Evolutionary conservation across 305 asterid species (phyloP), one percentile per base, ranked within the genome.

Genomic region (Withania somnifera): DNA sequence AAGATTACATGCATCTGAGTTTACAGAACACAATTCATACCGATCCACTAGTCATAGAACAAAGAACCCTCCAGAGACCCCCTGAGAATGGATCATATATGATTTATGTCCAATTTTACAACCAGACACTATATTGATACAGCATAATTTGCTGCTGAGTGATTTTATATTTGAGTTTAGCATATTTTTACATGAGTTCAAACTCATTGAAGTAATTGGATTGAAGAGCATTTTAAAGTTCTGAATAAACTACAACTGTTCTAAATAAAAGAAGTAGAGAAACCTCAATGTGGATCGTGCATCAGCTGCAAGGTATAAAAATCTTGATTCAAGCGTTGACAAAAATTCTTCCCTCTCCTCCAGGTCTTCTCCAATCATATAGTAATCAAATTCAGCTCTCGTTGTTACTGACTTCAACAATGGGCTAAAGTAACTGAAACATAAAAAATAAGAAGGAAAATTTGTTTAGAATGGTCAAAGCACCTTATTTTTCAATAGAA

Each of bases 251-350:
- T 52, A 75, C 79, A 47, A 24, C 3, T 50, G 28, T 28, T 50
- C 61, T 15, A 15, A 61, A 5, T 77, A 60, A 82, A 67, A 84
- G 82, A 78, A 30, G 45, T 42, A 78, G 68, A 84, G 79, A 71
- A 83, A 94, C 99, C 99, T 96, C 89, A 96, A 85, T n/a, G 96
- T 91, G 42, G 97, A 91, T 20, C 91, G 91, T n/a, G 98, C 99
- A 91, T 96, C 99, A 76, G 98, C 98, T 52, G 99, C 99, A 32
- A 96, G 99, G 87, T 88, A 96, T 79, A 94, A 86, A 86, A 96
- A 96, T 83, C 99, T 92, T 26, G 97, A 90, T 81, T 93, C 99
- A 64, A 96, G 92, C 90, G 84, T 87, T 1, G 95, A 87, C 84
- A 96, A 93, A 82, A 91, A 96, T 36, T 86, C 87, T 13, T 96